Evolutionary conservation across 768 basidiomycete genomes (phyloP).

Genomic region (Holtermanniella nyarrowii): DNA sequence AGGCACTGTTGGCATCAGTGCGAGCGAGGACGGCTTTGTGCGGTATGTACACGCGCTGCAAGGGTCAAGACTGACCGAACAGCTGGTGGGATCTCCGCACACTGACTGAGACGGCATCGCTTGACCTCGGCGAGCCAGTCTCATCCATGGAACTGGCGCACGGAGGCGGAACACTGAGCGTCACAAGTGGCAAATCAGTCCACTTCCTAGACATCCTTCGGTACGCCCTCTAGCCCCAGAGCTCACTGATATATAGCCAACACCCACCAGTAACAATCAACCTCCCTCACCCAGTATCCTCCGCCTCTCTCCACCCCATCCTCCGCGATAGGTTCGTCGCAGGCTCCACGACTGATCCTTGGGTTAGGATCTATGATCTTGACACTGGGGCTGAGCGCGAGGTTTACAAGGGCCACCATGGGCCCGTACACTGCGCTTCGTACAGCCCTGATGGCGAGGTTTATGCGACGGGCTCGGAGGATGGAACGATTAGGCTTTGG

Average conservation of each 20-base stretch:
- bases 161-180: conserved; percentile 66
- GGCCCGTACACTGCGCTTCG: conserved; percentile 87
- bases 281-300: conserved; percentile 78
- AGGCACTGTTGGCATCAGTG: conserved; percentile 61
- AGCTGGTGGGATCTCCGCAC: conserved; percentile 97
- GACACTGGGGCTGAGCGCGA: conserved; percentile 75
- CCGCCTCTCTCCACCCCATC: conserved; percentile 87
- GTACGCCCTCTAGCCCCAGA: conserved; percentile 44
- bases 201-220: conserved; percentile 61
- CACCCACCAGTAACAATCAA: conserved; percentile 63
- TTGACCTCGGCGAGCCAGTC: conserved; percentile 67
- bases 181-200: conserved; percentile 85
- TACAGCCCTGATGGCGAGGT: conserved; percentile 95
- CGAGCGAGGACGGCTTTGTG: conserved; percentile 82
- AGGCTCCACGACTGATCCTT: conserved; percentile 80
- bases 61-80: conserved; percentile 4
- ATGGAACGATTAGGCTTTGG: conserved; percentile 86
- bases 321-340: conserved; percentile 83
- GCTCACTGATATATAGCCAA: conserved; percentile 48
- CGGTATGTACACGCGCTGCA: conserved; percentile 50
- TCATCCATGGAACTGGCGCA: conserved; percentile 87
- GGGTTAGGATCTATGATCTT: conserved; percentile 89
- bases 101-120: conserved; percentile 56
- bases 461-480: conserved; percentile 92
- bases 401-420: conserved; percentile 91